These are phyloP conservation scores for Colletotrichum sp. DNA, from an alignment of 2,329 filamentous ascomycete species.

Conservation along the genomic window DNA sequence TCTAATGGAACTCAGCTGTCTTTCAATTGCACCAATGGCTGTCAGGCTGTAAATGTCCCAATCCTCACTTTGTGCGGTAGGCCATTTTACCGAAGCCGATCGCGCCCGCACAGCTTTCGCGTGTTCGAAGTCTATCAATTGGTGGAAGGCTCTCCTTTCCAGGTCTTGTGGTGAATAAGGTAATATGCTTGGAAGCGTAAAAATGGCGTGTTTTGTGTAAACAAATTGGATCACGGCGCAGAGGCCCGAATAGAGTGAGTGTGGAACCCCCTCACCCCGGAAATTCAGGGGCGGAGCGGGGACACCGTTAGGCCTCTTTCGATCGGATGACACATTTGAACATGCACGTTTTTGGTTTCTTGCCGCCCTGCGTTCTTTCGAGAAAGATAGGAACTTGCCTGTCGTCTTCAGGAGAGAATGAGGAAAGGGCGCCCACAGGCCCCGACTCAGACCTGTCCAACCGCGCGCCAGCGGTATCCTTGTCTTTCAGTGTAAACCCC, in stretches of 20 bases:
- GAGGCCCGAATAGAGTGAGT: not conserved
- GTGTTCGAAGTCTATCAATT: not conserved
- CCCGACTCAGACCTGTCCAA: not conserved
- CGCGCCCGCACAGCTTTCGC: not conserved
- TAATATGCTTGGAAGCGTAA: conserved; percentile 6
- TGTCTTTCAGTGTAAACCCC: not conserved
- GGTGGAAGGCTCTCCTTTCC: not conserved
- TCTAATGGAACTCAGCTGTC: not conserved
- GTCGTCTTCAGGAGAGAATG: not conserved
- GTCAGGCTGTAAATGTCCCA: not conserved
- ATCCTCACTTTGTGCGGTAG: not conserved
- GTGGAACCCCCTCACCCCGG: not conserved
- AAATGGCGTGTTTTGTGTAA: conserved; percentile 6
- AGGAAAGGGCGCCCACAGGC: not conserved
- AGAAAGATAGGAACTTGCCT: not conserved
- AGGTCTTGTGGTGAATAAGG: not conserved
- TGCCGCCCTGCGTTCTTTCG: not conserved
- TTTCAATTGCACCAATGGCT: not conserved
- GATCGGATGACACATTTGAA: not conserved
- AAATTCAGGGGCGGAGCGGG: conserved; percentile 7
- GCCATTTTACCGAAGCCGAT: not conserved
- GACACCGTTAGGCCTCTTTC: not conserved
- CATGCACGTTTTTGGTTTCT: not conserved
- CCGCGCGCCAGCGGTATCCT: not conserved
- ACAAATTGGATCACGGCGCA: not conserved